Evolutionary conservation across 805 yeast species (phyloP).

Genomic region (Metschnikowia drakensbergensis): DNA sequence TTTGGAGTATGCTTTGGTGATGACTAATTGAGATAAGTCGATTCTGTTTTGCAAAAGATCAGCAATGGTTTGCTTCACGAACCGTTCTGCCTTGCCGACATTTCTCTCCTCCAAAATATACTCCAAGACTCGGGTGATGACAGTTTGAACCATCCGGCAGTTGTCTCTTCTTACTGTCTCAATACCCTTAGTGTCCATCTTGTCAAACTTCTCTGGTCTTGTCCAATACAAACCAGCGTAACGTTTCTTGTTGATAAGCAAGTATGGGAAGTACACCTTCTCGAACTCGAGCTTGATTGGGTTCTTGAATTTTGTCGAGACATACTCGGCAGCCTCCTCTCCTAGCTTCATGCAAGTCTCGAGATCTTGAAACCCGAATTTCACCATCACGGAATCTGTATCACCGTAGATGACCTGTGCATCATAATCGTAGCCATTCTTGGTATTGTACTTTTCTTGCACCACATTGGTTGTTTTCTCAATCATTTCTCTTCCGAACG

Average conservation of each 20-base stretch:
- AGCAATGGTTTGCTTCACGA: slow-evolving; percentile 83
- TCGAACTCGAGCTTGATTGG: slow-evolving; percentile 97
- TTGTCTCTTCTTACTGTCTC: slow-evolving; percentile 98
- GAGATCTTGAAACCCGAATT: slow-evolving; percentile 80
- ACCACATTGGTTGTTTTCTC: slow-evolving; percentile 86
- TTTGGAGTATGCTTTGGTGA: slow-evolving; percentile 84
- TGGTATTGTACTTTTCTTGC: slow-evolving; percentile 70
- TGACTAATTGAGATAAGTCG: slow-evolving; percentile 89
- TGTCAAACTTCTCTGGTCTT: slow-evolving; percentile 82
- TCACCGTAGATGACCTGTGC: slow-evolving; percentile 96
- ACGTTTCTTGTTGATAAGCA: slow-evolving; percentile 90
- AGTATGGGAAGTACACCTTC: slow-evolving; percentile 91
- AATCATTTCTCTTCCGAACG: slow-evolving; percentile 96
- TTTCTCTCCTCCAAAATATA: slow-evolving; percentile 83
- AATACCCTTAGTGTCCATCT: slow-evolving; percentile 97
- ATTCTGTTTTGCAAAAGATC: slow-evolving; percentile 86
- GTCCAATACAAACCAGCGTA: slow-evolving; percentile 99
- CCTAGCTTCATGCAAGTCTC: slow-evolving; percentile 87
- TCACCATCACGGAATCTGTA: slow-evolving; percentile 99
- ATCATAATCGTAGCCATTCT: slow-evolving; percentile 80
- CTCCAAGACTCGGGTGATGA: slow-evolving; percentile 85
- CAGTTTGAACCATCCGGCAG: slow-evolving; percentile 90
- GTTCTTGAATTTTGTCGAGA: slow-evolving; percentile 69
- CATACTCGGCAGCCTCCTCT: slow-evolving; percentile 88
- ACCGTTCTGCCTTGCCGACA: slow-evolving; percentile 77